These are phyloP conservation scores for Aspergillus indologenus DNA, from an alignment of 495 filamentous ascomycete genomes.

Conservation along the genomic window DNA sequence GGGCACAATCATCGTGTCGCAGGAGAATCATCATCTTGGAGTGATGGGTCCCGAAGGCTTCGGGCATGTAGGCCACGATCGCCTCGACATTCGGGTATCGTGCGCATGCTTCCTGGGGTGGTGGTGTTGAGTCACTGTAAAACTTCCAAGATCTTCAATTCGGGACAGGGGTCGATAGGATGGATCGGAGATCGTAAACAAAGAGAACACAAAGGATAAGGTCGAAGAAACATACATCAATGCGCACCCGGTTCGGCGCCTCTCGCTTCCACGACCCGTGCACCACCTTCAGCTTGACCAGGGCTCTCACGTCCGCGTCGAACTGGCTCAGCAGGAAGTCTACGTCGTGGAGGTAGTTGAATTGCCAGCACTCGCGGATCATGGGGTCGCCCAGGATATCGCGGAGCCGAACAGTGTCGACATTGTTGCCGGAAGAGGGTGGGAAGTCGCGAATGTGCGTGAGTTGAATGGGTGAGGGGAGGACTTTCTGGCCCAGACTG, in stretches of 20 bases:
- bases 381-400: constrained; percentile 79
- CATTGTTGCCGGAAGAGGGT: constrained; percentile 50
- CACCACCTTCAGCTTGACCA: constrained; percentile 70
- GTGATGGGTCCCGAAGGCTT: constrained; percentile 85
- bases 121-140: background rate
- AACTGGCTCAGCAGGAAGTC: constrained; percentile 70
- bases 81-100: constrained; percentile 66
- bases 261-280: constrained; percentile 88
- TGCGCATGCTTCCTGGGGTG: constrained; percentile 51
- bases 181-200: too few species aligned
- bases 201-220: too few species aligned
- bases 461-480: constrained; percentile 69
- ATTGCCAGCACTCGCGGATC: constrained; percentile 84
- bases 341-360: constrained; percentile 83
- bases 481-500: background rate
- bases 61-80: constrained; percentile 76
- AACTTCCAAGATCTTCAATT: too few species aligned
- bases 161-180: too few species aligned
- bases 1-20: constrained; percentile 69
- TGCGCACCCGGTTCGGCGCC: constrained; percentile 52
- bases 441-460: constrained; percentile 68
- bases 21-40: constrained; percentile 84
- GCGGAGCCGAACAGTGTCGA: constrained; percentile 61
- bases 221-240: constrained; percentile 53
- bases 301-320: constrained; percentile 61